Conservation (phyloP, 129 eudicot genomes). For the Flaveria brownii region DNA sequence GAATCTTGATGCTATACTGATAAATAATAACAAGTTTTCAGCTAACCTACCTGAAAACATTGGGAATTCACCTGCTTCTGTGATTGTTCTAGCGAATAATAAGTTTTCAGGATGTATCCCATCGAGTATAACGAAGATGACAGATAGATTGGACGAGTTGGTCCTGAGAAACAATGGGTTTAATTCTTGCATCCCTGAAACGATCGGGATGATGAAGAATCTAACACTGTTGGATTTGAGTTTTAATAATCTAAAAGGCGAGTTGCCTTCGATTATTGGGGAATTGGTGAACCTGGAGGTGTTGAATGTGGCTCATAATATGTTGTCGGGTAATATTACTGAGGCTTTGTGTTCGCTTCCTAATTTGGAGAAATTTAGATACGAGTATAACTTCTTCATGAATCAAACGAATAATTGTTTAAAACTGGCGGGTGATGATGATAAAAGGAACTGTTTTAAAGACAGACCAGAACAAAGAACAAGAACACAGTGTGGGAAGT, state of each 20-base stretch:
- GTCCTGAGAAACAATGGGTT: slow-evolving; percentile 46
- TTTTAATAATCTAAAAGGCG: slow-evolving; percentile 46
- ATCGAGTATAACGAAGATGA: slow-evolving; percentile 53
- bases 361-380: slow-evolving; percentile 38
- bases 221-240: slow-evolving; percentile 64
- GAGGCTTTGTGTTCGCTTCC: slow-evolving; percentile 54
- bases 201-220: slow-evolving; percentile 54
- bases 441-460: slow-evolving; percentile 50
- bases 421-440: slow-evolving; percentile 40
- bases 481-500: slow-evolving; percentile 39
- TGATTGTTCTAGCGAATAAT: slow-evolving; percentile 65
- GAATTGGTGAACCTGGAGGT: slow-evolving; percentile 46
- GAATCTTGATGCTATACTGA: slow-evolving; percentile 66
- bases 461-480: slow-evolving; percentile 48
- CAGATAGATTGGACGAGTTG: slow-evolving; percentile 51
- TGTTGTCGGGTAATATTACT: slow-evolving; percentile 50
- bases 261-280: slow-evolving; percentile 48
- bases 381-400: slow-evolving; percentile 53
- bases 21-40: slow-evolving; percentile 60
- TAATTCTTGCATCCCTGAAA: slow-evolving; percentile 55
- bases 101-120: slow-evolving; percentile 67
- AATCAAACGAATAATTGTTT: slow-evolving; percentile 29
- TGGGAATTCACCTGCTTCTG: slow-evolving; percentile 63
- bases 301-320: slow-evolving; percentile 51
- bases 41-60: slow-evolving; percentile 55